Evolutionary conservation across 805 yeast genomes (phyloP).

Genomic region (Ogataea methylovora): DNA sequence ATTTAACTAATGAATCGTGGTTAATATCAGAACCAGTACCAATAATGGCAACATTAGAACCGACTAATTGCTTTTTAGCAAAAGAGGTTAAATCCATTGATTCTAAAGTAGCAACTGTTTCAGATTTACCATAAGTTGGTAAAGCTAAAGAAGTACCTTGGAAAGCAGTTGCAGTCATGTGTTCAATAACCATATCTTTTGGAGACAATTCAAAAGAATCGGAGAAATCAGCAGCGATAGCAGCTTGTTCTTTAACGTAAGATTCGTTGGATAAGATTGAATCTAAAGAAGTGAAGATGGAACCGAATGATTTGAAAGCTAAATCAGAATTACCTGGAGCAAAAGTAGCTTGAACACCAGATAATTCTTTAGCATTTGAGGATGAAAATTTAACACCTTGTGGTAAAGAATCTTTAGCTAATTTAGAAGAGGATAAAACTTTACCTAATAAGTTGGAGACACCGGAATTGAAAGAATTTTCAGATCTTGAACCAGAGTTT

Average conservation of each 20-base stretch:
- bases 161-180: conserved; percentile 77
- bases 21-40: conserved; percentile 54
- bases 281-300: conserved; percentile 30
- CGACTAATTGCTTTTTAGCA: conserved; percentile 47
- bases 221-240: conserved; percentile 37
- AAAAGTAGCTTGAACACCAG: conserved; percentile 56
- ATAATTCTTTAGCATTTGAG: conserved; percentile 52
- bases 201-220: conserved; percentile 50
- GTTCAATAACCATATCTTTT: conserved; percentile 56
- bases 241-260: conserved; percentile 37
- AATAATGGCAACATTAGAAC: conserved; percentile 62
- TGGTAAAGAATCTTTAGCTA: conserved; percentile 25
- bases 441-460: conserved; percentile 58
- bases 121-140: conserved; percentile 71
- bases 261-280: conserved; percentile 34
- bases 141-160: conserved; percentile 77
- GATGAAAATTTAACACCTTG: conserved; percentile 53
- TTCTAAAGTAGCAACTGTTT: conserved; percentile 51
- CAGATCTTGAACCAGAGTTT: conserved; percentile 76
- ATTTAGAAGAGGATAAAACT: conserved; percentile 31
- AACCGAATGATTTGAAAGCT: conserved; percentile 46
- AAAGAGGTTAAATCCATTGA: conserved; percentile 50
- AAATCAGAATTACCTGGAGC: conserved; percentile 46
- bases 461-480: conserved; percentile 79
- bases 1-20: conserved; percentile 63